Evolutionary conservation across 2,329 filamentous ascomycete genomes (phyloP).

Genomic region (Aspergillus amoenus): DNA sequence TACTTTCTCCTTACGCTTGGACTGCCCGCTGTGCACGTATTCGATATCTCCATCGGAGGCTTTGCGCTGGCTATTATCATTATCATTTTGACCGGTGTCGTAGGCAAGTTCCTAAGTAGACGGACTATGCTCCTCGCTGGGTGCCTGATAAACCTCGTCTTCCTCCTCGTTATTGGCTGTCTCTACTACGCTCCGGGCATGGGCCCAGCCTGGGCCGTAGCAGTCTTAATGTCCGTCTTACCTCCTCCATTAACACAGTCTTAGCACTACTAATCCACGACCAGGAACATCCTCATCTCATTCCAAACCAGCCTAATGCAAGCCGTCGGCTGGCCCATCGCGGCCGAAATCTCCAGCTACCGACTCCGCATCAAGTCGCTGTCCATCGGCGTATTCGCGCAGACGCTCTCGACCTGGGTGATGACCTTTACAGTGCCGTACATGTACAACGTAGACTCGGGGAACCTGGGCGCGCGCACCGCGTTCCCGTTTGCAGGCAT

Average conservation of each 20-base stretch:
- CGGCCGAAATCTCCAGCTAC: slow-evolving; percentile 3
- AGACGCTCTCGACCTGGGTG: slow-evolving; percentile 1
- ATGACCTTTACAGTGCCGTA: slow-evolving; percentile 1
- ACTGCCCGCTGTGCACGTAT: slow-evolving; percentile 14
- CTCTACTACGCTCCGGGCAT: slow-evolving; percentile 12
- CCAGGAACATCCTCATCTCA: slow-evolving; percentile 2
- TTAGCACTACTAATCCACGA: neutral
- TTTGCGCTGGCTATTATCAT: slow-evolving; percentile 16
- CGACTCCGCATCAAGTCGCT: neutral
- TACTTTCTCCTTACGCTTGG: slow-evolving; percentile 21
- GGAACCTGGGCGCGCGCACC: neutral
- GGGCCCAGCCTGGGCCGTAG: slow-evolving; percentile 14
- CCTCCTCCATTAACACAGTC: neutral
- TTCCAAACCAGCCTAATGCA: slow-evolving; percentile 6
- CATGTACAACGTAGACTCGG: slow-evolving; percentile 5
- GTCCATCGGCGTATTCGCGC: slow-evolving; percentile 2
- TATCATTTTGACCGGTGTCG: slow-evolving; percentile 8
- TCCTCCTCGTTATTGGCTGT: slow-evolving; percentile 14
- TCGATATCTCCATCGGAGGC: slow-evolving; percentile 19
- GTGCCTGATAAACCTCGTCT: slow-evolving; percentile 9
- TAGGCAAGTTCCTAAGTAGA: neutral
- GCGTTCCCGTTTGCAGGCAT: slow-evolving; percentile 1
- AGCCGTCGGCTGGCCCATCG: slow-evolving; percentile 6
- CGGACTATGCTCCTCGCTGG: slow-evolving; percentile 5
- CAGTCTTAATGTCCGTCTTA: slow-evolving; percentile 14